Evolutionary conservation across 768 basidiomycete species (phyloP).

Genomic region (Termitomyces eurrhizus): DNA sequence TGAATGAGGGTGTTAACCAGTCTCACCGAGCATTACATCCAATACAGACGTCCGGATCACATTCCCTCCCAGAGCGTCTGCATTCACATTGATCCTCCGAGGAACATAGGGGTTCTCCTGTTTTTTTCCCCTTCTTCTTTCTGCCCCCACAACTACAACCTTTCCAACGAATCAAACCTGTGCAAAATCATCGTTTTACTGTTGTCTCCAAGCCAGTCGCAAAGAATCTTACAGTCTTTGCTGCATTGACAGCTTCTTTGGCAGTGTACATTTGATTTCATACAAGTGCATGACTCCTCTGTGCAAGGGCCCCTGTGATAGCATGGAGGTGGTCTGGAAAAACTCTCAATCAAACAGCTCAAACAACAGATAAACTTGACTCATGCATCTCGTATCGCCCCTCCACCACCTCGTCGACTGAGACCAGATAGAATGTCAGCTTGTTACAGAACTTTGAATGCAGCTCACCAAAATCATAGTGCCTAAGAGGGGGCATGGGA

Average conservation of each 20-base stretch:
- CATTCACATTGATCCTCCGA: constrained; percentile 32
- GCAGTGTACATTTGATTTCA: constrained; percentile 35
- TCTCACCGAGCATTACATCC: constrained; percentile 39
- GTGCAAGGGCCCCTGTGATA: constrained; percentile 47
- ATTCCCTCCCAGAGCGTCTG: constrained; percentile 33
- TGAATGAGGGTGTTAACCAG: neutral
- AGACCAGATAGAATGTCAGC: neutral
- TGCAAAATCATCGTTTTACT: neutral
- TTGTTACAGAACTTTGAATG: neutral
- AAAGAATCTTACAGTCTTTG: constrained; percentile 6
- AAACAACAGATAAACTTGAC: neutral
- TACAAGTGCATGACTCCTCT: constrained; percentile 37
- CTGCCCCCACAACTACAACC: constrained; percentile 36
- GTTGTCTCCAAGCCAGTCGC: neutral
- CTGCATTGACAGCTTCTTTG: constrained; percentile 46
- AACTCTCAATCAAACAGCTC: neutral
- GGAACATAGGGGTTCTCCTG: constrained; percentile 17
- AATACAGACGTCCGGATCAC: constrained; percentile 48
- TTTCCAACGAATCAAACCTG: constrained; percentile 37
- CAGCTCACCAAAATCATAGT: neutral
- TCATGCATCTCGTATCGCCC: constrained; percentile 7
- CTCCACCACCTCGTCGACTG: constrained; percentile 5
- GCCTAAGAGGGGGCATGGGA: neutral
- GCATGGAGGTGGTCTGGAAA: constrained; percentile 33
- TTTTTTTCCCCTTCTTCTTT: constrained; percentile 16